Percentiles rank a stretch among this genome's conserved stretches.
These are phyloP conservation scores for Sanghuangporus baumii DNA, from an alignment of 1,284 basidiomycete genomes.

Conservation along the genomic window DNA sequence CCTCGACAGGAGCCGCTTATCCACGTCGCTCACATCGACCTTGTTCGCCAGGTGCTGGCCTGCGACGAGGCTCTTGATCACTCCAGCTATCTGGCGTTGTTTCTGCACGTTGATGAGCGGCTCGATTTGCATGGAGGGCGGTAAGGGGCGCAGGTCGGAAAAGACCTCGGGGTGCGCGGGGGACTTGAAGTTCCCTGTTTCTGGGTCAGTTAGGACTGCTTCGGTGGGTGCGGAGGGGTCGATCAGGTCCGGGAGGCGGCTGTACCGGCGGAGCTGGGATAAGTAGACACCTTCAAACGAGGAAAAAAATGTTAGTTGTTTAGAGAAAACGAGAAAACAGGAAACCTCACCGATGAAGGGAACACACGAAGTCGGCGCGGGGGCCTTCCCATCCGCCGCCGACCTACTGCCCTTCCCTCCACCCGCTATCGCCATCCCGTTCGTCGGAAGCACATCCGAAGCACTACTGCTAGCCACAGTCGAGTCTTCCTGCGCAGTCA, in stretches of 20 bases:
- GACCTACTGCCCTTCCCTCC: constrained; percentile 33
- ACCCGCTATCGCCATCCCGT: constrained; percentile 15
- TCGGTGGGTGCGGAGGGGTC: constrained; percentile 76
- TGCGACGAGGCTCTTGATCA: constrained; percentile 71
- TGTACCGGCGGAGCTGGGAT: constrained; percentile 61
- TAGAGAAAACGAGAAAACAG: neutral
- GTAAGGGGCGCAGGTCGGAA: constrained; percentile 60
- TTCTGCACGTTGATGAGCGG: constrained; percentile 87
- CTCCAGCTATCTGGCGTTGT: constrained; percentile 71
- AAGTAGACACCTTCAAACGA: constrained; percentile 62
- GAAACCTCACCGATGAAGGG: constrained; percentile 66
- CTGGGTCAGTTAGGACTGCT: constrained; percentile 57
- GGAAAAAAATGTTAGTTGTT: constrained; percentile 3
- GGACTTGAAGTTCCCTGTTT: constrained; percentile 55
- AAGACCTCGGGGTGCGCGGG: constrained; percentile 75
- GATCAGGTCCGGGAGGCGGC: constrained; percentile 71
- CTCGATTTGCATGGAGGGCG: constrained; percentile 70
- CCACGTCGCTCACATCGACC: constrained; percentile 57
- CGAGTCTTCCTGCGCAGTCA: constrained; percentile 43
- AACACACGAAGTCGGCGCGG: constrained; percentile 49
- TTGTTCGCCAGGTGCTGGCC: constrained; percentile 77
- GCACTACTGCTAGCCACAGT: constrained; percentile 43
- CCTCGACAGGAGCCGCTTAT: constrained; percentile 68
- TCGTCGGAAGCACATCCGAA: constrained; percentile 26
- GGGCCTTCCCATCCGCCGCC: constrained; percentile 38